Evolutionary conservation across 2,329 filamentous ascomycete genomes (phyloP), one percentile per base, ranked within the genome.

Genomic region (Rhynchosporium secalis): DNA sequence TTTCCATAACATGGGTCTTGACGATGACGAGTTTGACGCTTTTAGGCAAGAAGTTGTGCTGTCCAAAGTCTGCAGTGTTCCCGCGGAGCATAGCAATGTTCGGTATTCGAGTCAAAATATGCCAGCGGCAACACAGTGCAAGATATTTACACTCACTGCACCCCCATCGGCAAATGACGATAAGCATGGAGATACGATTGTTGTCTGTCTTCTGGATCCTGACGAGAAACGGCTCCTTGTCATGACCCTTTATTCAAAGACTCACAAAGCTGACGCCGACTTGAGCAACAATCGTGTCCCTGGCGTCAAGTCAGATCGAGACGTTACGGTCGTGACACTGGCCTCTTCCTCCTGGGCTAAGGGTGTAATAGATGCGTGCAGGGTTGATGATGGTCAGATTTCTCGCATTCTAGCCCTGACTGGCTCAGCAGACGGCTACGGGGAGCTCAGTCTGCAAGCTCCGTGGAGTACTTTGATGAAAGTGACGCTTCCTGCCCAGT

Each of bases 391-490:
- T 72, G 86, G 86, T 1, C 79, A 81, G 31, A 79, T 89, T 59
- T 85, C 87, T 38, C 86, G 87, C 66, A 88, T 93, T 57, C 76
- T 92, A 2, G 85, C 90, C 31, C 76, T 94, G 13, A 89, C 86
- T 3, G 84, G 88, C 68, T 84, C 85, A 29, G 81, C 82, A 56
- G 79, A 85, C 66, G 87, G 88, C 1, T 81, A 82, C 36, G 83
- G 85, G 52, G 85, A 89, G 70, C 75, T 94, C 15, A 90, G 87
- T 67, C 77, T 91, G 9, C 89, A 92, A 74, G 88, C 88, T 5
- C 89, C 89, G 0, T 93, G 90, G 90, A 87, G 87, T 62, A 82
- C 83, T 58, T 79, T 89, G 12, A 85, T 86, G n/a, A 86, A 85
- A 48, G 76, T 92, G n/a, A 78, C 81, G 0, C 75, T 92, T 1